phyloP scores from a whole-genome alignment of 176 grass and related monocot species.

The Tillandsia fasciculata region DNA sequence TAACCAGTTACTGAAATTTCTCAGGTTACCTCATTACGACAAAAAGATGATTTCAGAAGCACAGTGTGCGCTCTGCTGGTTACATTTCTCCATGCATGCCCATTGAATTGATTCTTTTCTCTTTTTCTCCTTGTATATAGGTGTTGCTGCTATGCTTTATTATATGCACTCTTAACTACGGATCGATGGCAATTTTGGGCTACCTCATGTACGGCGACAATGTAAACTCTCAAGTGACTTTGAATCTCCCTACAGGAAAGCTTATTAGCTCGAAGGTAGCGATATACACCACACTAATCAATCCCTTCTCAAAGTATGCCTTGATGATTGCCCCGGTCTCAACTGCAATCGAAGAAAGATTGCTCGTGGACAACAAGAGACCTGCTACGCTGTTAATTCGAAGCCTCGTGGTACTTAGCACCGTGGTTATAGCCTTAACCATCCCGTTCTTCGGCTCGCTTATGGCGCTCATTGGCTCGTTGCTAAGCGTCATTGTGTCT shows the following conservation, averaged over 20 bases:
- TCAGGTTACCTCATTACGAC: too few species aligned
- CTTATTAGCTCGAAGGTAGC: constrained; percentile 52
- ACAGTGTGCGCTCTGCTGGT: too few species aligned
- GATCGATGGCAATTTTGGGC: constrained; percentile 47
- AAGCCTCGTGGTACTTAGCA: constrained; percentile 43
- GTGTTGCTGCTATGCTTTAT: constrained; percentile 55
- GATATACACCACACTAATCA: constrained; percentile 73
- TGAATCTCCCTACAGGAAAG: constrained; percentile 60
- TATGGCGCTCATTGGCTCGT: constrained; percentile 69
- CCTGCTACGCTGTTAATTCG: constrained; percentile 22
- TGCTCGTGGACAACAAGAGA: constrained; percentile 19
- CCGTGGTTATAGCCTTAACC: constrained; percentile 41
- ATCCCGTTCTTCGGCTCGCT: constrained; percentile 75
- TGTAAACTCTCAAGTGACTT: constrained; percentile 51
- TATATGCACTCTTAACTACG: constrained; percentile 55
- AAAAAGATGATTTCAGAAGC: too few species aligned
- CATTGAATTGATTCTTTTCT: neutral
- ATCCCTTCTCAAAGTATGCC: constrained; percentile 68
- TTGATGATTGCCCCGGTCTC: constrained; percentile 51
- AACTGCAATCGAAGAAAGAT: constrained; percentile 40
- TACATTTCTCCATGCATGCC: too few species aligned
- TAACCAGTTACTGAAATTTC: too few species aligned
- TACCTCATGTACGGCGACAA: constrained; percentile 73
- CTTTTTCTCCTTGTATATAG: constrained; percentile 12
- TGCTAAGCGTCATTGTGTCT: constrained; percentile 50